Conservation (phyloP, 495 filamentous ascomycete species). For the Trichoderma virens region DNA sequence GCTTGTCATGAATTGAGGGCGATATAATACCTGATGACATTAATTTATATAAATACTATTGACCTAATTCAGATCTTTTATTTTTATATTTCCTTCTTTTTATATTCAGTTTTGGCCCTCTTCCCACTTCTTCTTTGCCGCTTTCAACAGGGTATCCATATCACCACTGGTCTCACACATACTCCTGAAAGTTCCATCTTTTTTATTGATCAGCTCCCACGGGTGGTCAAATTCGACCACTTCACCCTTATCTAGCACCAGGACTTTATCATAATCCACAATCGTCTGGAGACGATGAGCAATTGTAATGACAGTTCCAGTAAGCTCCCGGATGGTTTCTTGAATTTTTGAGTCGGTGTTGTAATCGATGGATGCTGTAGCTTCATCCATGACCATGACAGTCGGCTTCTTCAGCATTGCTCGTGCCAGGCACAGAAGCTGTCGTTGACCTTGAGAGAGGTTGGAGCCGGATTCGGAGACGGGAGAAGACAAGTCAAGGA, state of each 20-base stretch:
- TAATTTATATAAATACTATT: not conserved
- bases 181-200: conserved; percentile 65
- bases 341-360: conserved; percentile 94
- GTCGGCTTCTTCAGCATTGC: conserved; percentile 86
- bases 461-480: conserved; percentile 92
- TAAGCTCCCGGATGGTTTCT: conserved; percentile 82
- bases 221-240: conserved; percentile 89
- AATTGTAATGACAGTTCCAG: conserved; percentile 93
- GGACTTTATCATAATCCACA: conserved; percentile 96
- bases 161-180: conserved; percentile 98
- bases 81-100: not conserved
- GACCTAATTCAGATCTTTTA: not conserved
- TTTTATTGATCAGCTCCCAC: conserved; percentile 61
- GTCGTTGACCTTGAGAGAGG: conserved; percentile 91
- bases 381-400: conserved; percentile 98
- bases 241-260: conserved; percentile 83
- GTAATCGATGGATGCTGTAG: conserved; percentile 97
- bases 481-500: conserved; percentile 75
- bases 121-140: conserved; percentile 61
- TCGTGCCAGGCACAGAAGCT: conserved; percentile 90
- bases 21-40: too few relatives aligned
- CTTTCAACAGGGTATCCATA: conserved; percentile 58
- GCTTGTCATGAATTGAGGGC: too few relatives aligned
- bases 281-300: conserved; percentile 97
- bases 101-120: conserved; percentile 25